Conservation (phyloP, 495 filamentous ascomycete genomes). For the Aspergillus leporis region DNA sequence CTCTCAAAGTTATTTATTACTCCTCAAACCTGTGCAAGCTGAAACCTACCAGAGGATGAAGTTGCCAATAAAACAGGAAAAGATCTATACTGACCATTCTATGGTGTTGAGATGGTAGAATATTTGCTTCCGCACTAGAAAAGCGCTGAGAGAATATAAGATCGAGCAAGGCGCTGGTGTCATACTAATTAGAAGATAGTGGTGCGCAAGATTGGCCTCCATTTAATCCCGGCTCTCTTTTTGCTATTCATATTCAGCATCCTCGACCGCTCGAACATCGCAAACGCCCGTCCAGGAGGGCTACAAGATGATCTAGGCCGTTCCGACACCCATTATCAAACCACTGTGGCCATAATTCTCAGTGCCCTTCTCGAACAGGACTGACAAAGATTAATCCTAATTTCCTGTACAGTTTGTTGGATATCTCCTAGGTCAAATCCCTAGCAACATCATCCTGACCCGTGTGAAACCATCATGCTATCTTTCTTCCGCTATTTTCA, state of each 20-base stretch:
- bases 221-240: slow-evolving; percentile 35
- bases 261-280: slow-evolving; percentile 31
- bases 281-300: slow-evolving; percentile 30
- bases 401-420: slow-evolving; percentile 21
- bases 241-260: slow-evolving; percentile 38
- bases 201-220: slow-evolving; percentile 39
- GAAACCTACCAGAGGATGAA: no score
- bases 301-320: slow-evolving; percentile 26
- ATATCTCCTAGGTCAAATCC: slow-evolving; percentile 54
- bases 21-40: no score
- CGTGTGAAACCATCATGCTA: slow-evolving; percentile 25
- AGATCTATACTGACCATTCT: no score
- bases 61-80: no score
- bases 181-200: slow-evolving; percentile 14
- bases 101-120: no score
- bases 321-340: slow-evolving; percentile 27
- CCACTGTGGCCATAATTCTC: slow-evolving; percentile 24
- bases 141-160: no score
- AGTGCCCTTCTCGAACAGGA: background rate
- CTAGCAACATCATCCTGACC: slow-evolving; percentile 58
- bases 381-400: background rate
- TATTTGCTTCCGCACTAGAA: no score
- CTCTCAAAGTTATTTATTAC: no score
- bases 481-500: slow-evolving; percentile 34
- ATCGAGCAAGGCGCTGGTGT: no score